Evolutionary conservation across 495 filamentous ascomycete species (phyloP).

Genomic region (Cairneyella variabilis): DNA sequence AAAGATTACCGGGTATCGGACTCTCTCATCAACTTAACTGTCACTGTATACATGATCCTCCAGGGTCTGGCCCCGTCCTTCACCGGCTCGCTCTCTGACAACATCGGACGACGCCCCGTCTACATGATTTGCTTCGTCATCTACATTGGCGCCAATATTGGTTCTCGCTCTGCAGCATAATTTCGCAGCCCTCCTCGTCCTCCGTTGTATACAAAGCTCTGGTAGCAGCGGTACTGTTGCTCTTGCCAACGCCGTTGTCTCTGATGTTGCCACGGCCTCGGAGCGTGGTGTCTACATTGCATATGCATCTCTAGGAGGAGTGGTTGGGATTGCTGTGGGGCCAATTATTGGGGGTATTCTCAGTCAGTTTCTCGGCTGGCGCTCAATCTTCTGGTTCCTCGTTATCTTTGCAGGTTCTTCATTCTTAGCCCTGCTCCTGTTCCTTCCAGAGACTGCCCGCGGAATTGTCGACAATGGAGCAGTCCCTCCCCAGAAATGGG

Average conservation of each 20-base stretch:
- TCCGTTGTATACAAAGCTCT: conserved; percentile 56
- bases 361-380: conserved; percentile 59
- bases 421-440: too few relatives aligned
- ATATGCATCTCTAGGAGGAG: background rate
- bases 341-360: conserved; percentile 62
- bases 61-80: conserved; percentile 6
- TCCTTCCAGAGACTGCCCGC: conserved; percentile 65
- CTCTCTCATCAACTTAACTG: conserved; percentile 30
- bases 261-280: conserved; percentile 50
- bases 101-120: conserved; percentile 49
- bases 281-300: conserved; percentile 57
- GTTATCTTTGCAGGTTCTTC: conserved; percentile 49
- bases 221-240: conserved; percentile 42
- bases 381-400: conserved; percentile 69
- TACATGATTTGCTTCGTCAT: conserved; percentile 53
- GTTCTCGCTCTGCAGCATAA: conserved; percentile 53
- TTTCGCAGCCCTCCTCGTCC: conserved; percentile 55
- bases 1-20: conserved; percentile 20
- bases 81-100: conserved; percentile 53
- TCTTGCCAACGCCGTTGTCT: conserved; percentile 52
- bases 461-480: conserved; percentile 67
- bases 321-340: conserved; percentile 22
- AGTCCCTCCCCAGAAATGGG: background rate
- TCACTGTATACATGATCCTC: conserved; percentile 30
- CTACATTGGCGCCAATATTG: conserved; percentile 58